Evolutionary conservation across 176 grass and related monocot genomes (phyloP), one percentile per base, ranked within the genome.

Genomic region (Bolboschoenus planiculmis): DNA sequence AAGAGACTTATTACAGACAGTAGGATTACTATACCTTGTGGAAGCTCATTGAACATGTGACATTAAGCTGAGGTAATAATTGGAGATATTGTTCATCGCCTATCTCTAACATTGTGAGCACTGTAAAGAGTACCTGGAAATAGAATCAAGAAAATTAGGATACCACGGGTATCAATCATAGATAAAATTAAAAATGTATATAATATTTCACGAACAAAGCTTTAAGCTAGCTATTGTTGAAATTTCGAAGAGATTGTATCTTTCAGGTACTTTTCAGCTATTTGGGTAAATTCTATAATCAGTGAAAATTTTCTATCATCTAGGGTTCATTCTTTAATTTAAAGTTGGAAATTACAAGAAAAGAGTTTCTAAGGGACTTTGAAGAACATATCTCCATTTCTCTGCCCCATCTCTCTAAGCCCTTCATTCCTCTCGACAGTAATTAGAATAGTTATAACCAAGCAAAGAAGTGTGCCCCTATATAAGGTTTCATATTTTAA

Each of bases 71-170:
- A 63, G 95, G 89, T 65, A 98, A 92, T 82, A 94, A 92, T 84
- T 72, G 78, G 44, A 98, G 65, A 88, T 95, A 98, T 82, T 98
- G 90, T 55, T 95, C 85, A 70, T 91, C 92, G 29, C 92, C 90
- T 4, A 98, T 98, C 92, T 98, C 95, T 66, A 98, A 86, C 59
- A 92, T 90, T 78, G 92, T 98, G 78, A 98, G 90, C 51, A 95
- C 83, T 44, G 95, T 98, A 78, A 94, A 86, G 48, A 98, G 85
- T 67, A 93, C 95, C 95, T 98, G 68, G 78, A 86, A 57, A 62
- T 50, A 57, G 78, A 63, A 64, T 82, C 37, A 78, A 26, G 31
- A 78, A 89, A 78, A 74, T 84, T 36, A 54, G 82, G 66, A 39
- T 84, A 48, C 10, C 47, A 26, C 18, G 37, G 37, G 63, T 58